A percentile compares a stretch with the other conserved stretches of the same genome.
Evolutionary conservation across 2,329 filamentous ascomycete species (phyloP).

Genomic region (Hypomyces rosellus): DNA sequence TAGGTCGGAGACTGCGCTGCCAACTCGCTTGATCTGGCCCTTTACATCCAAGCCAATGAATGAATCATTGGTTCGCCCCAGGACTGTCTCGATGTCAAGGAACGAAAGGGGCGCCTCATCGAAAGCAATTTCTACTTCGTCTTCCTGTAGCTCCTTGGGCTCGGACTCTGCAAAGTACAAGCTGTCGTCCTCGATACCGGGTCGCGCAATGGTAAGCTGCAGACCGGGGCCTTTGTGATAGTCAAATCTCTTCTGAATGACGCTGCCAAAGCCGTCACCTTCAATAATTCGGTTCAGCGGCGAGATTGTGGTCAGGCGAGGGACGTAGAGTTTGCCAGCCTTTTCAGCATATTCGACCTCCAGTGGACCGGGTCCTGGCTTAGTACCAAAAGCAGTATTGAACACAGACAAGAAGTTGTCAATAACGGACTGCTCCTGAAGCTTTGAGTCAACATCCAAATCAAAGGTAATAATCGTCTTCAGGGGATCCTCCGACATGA

Average conservation of each 20-base stretch:
- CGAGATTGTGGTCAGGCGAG: constrained; percentile 36
- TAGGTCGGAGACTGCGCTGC: constrained; percentile 26
- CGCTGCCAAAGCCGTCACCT: constrained; percentile 13
- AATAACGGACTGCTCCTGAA: constrained; percentile 13
- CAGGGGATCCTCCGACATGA: constrained; percentile 43
- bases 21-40: constrained; percentile 31
- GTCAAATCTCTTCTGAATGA: constrained; percentile 17
- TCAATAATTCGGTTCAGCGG: constrained; percentile 42
- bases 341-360: constrained; percentile 41
- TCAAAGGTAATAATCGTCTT: constrained; percentile 41
- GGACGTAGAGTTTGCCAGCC: constrained; percentile 33
- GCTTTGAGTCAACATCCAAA: constrained; percentile 20
- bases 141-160: constrained; percentile 17
- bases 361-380: constrained; percentile 12
- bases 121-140: constrained; percentile 37
- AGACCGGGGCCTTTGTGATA: constrained; percentile 10
- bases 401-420: constrained; percentile 22
- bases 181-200: constrained; percentile 20
- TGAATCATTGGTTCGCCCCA: constrained; percentile 26
- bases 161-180: constrained; percentile 20
- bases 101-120: constrained; percentile 28
- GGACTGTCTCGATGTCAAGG: constrained; percentile 30
- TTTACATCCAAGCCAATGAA: constrained; percentile 35
- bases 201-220: constrained; percentile 20
- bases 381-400: constrained; percentile 17